phyloP scores from a whole-genome alignment of 2,329 filamentous ascomycete species.

The Trichoderma oligosporum region DNA sequence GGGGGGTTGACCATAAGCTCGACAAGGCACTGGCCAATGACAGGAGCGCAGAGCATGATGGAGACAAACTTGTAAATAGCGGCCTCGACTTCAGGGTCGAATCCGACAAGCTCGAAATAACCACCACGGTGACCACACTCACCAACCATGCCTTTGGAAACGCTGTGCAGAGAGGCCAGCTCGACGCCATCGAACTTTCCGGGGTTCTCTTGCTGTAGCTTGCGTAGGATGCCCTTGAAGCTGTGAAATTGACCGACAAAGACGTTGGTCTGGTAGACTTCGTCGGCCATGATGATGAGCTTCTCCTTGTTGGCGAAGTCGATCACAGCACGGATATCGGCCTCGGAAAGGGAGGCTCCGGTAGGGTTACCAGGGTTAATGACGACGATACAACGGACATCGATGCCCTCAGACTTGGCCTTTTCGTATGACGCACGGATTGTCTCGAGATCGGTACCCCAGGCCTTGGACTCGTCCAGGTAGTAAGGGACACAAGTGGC shows the following conservation, averaged over 20 bases:
- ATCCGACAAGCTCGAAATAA: conserved; percentile 93
- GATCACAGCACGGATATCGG: conserved; percentile 80
- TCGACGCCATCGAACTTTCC: conserved; percentile 81
- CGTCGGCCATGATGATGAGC: conserved; percentile 88
- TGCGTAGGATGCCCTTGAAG: conserved; percentile 85
- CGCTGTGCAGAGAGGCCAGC: conserved; percentile 85
- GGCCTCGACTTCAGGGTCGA: conserved; percentile 77
- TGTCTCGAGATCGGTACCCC: conserved; percentile 80
- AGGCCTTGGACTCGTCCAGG: conserved; percentile 79
- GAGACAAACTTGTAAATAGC: conserved; percentile 99
- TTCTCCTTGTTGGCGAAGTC: conserved; percentile 81
- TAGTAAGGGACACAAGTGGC: conserved; percentile 89
- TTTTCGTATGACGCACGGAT: conserved; percentile 71
- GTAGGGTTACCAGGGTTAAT: conserved; percentile 99
- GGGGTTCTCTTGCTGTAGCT: conserved; percentile 70
- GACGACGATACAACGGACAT: conserved; percentile 89
- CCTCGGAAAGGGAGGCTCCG: conserved; percentile 74
- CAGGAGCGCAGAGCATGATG: conserved; percentile 93
- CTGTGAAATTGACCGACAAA: conserved; percentile 92
- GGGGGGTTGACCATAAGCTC: conserved; percentile 99
- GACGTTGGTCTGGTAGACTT: conserved; percentile 99
- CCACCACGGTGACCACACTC: conserved; percentile 97
- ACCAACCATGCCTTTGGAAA: conserved; percentile 98
- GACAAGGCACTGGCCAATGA: conserved; percentile 92
- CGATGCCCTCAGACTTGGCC: conserved; percentile 71